Evolutionary conservation across 1,284 basidiomycete species (phyloP).

Genomic region (Wolfiporia cocos): DNA sequence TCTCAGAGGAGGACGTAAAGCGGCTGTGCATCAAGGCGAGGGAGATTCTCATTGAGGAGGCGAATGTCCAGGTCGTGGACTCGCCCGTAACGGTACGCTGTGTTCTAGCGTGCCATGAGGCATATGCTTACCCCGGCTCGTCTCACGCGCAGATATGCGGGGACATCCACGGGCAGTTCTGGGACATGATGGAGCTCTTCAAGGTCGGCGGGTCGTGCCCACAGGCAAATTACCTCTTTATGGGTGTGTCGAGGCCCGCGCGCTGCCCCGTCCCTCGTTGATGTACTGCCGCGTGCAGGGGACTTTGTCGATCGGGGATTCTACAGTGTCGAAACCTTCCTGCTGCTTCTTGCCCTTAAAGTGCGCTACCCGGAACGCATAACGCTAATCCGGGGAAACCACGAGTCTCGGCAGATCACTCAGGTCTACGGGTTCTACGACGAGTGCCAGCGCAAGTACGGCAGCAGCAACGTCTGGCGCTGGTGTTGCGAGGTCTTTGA

Average conservation of each 20-base stretch:
- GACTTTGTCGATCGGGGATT: slow-evolving; percentile 97
- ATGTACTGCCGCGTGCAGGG: slow-evolving; percentile 37
- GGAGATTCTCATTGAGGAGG: slow-evolving; percentile 96
- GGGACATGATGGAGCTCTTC: slow-evolving; percentile 96
- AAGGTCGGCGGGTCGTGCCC: slow-evolving; percentile 94
- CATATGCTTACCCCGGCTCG: too few species aligned
- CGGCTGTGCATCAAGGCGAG: slow-evolving; percentile 91
- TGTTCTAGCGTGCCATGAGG: not conserved
- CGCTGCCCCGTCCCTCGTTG: not conserved
- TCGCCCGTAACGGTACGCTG: slow-evolving; percentile 87
- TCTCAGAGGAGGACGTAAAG: slow-evolving; percentile 91
- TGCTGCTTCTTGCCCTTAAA: slow-evolving; percentile 91
- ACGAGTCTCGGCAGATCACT: slow-evolving; percentile 98
- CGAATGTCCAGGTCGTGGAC: slow-evolving; percentile 95
- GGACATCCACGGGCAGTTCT: slow-evolving; percentile 99
- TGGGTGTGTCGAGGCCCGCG: slow-evolving; percentile 61
- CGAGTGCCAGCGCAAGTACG: slow-evolving; percentile 96
- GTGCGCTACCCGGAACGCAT: slow-evolving; percentile 98
- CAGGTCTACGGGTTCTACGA: slow-evolving; percentile 99
- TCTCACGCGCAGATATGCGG: slow-evolving; percentile 95
- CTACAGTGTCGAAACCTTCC: slow-evolving; percentile 96
- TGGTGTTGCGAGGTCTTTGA: slow-evolving; percentile 99
- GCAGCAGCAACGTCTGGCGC: slow-evolving; percentile 92
- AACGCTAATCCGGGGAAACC: slow-evolving; percentile 96
- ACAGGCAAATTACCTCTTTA: slow-evolving; percentile 96